Evolutionary conservation across 495 filamentous ascomycete genomes (phyloP).

Genomic region (Penicillium paradoxum): DNA sequence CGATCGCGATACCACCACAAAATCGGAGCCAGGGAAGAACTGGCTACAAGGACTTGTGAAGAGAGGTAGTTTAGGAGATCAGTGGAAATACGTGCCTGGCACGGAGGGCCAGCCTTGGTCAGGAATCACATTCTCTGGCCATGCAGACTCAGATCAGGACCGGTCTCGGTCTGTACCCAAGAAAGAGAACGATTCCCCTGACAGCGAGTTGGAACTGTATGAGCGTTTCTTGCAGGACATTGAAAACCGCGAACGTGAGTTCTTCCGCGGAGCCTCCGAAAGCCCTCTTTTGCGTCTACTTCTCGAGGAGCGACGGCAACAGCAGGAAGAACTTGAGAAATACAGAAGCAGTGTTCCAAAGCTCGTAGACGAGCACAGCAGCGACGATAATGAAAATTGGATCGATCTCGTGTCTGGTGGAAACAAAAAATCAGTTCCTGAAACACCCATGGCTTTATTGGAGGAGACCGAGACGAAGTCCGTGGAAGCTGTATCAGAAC

Average conservation of each 20-base stretch:
- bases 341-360: not conserved
- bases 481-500: not conserved
- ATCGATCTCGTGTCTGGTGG: conserved; percentile 31
- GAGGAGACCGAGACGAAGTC: conserved; percentile 1
- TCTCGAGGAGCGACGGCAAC: conserved; percentile 25
- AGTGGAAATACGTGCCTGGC: conserved; percentile 29
- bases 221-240: conserved; percentile 42
- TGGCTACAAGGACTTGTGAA: conserved; percentile 37
- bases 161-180: not conserved
- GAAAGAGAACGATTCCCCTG: conserved; percentile 8
- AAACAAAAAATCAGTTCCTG: conserved; percentile 27
- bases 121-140: conserved; percentile 22
- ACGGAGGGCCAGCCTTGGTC: conserved; percentile 20
- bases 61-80: conserved; percentile 37
- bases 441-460: conserved; percentile 10
- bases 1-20: conserved; percentile 23
- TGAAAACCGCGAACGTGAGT: conserved; percentile 30
- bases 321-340: conserved; percentile 12
- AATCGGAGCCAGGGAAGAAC: conserved; percentile 26
- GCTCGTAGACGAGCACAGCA: conserved; percentile 9
- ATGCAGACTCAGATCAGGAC: conserved; percentile 5
- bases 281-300: conserved; percentile 36
- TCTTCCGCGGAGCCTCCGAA: conserved; percentile 17
- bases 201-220: conserved; percentile 44
- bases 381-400: conserved; percentile 27